Percentiles rank a stretch among this genome's conserved stretches.
phyloP scores from a whole-genome alignment of 2,329 filamentous ascomycete genomes.

The Aspergillus sp. region DNA sequence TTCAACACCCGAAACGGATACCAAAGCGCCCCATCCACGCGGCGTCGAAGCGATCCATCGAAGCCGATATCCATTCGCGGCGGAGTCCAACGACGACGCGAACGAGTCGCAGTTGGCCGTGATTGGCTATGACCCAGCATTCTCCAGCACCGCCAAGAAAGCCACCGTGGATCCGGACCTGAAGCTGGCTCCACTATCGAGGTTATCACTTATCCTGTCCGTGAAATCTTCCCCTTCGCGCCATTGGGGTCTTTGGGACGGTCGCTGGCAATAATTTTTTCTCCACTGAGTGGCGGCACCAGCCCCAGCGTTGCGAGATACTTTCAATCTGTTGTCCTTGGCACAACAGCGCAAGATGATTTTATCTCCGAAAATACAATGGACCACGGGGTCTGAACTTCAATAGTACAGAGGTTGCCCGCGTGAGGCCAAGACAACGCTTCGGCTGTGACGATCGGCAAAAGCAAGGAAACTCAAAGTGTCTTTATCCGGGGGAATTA shows the following conservation, averaged over 20 bases:
- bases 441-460: not conserved
- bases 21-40: conserved; percentile 3
- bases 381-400: not conserved
- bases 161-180: conserved; percentile 10
- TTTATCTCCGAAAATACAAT: not conserved
- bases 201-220: not conserved
- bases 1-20: not conserved
- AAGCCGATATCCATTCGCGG: not conserved
- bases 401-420: not conserved
- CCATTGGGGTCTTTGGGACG: not conserved
- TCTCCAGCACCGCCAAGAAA: conserved; percentile 13
- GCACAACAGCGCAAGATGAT: not conserved
- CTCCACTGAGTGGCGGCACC: conserved; percentile 1
- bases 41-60: conserved; percentile 2
- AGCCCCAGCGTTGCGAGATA: not conserved
- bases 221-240: not conserved
- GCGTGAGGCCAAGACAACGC: not conserved
- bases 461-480: not conserved
- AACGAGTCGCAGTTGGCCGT: not conserved
- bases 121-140: not conserved
- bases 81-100: conserved; percentile 3
- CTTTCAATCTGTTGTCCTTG: not conserved
- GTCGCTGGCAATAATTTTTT: not conserved
- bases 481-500: not conserved
- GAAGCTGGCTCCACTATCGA: not conserved